These are phyloP conservation scores for Canariomyces notabilis DNA, from an alignment of 2,329 filamentous ascomycete genomes.

Conservation along the genomic window DNA sequence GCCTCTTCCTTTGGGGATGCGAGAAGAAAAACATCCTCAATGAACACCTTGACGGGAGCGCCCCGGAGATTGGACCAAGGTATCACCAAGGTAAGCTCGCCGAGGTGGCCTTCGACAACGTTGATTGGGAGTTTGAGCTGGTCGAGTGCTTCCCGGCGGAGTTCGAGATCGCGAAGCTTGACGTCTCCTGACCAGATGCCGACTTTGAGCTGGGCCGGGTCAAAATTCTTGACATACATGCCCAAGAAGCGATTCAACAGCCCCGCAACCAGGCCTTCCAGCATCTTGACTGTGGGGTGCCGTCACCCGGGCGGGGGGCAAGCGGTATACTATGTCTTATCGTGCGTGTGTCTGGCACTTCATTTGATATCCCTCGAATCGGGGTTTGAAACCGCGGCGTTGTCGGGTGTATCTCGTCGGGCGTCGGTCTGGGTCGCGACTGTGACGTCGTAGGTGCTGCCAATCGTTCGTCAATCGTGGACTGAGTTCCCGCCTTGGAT, in stretches of 20 bases:
- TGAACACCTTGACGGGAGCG: constrained; percentile 88
- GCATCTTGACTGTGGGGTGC: constrained; percentile 64
- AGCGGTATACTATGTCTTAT: constrained; percentile 25
- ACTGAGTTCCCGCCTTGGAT: no score
- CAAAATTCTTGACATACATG: constrained; percentile 99
- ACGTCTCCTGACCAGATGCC: constrained; percentile 99
- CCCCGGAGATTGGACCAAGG: constrained; percentile 96
- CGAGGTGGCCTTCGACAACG: constrained; percentile 90
- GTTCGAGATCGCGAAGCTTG: constrained; percentile 85
- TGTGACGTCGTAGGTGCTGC: no score
- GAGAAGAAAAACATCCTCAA: constrained; percentile 94
- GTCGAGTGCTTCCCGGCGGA: constrained; percentile 91
- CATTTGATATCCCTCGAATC: constrained; percentile 27
- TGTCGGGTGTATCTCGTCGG: background rate
- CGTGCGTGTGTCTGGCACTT: constrained; percentile 23
- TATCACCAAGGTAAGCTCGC: constrained; percentile 84
- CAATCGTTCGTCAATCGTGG: no score
- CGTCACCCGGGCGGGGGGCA: constrained; percentile 69
- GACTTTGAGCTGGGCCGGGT: constrained; percentile 94
- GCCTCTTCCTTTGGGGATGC: constrained; percentile 94
- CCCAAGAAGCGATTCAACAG: constrained; percentile 98
- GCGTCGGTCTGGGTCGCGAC: background rate
- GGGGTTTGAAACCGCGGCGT: constrained; percentile 13
- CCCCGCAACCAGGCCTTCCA: constrained; percentile 94
- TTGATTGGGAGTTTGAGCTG: constrained; percentile 96